Conservation (phyloP, 1,139 yeast genomes). For the Suhomyces yuchorum region DNA sequence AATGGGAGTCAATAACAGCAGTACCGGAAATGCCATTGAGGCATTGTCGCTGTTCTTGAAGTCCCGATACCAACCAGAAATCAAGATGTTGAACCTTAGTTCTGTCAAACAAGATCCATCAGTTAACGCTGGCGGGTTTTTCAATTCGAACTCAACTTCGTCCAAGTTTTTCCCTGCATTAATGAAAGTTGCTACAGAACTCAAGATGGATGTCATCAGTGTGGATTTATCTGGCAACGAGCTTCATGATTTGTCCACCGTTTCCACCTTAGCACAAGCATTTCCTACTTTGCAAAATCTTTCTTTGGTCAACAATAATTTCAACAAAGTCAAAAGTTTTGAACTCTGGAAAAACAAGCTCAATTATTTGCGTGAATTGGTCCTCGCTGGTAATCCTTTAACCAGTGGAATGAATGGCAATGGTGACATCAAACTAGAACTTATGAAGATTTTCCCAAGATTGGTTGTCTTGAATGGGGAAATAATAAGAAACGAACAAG, state of each 20-base stretch:
- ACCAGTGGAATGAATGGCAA: slow-evolving; percentile 25
- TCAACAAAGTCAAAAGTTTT: slow-evolving; percentile 58
- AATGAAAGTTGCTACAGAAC: slow-evolving; percentile 74
- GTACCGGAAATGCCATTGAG: slow-evolving; percentile 52
- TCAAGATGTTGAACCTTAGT: slow-evolving; percentile 71
- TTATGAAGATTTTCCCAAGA: slow-evolving; percentile 74
- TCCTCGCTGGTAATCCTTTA: slow-evolving; percentile 79
- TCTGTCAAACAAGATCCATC: slow-evolving; percentile 66
- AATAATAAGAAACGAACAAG: slow-evolving; percentile 70
- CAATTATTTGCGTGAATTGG: slow-evolving; percentile 69
- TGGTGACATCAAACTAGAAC: slow-evolving; percentile 47
- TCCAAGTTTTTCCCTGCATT: slow-evolving; percentile 90
- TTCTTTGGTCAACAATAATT: slow-evolving; percentile 74
- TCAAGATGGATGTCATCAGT: slow-evolving; percentile 61
- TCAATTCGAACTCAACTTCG: slow-evolving; percentile 57
- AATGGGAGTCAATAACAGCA: slow-evolving; percentile 17
- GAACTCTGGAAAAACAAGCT: slow-evolving; percentile 83
- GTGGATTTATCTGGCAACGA: slow-evolving; percentile 76
- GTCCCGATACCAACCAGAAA: slow-evolving; percentile 65
- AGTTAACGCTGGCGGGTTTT: slow-evolving; percentile 64
- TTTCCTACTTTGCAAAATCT: slow-evolving; percentile 78
- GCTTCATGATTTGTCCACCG: slow-evolving; percentile 59
- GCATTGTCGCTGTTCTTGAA: slow-evolving; percentile 62
- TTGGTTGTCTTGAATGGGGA: slow-evolving; percentile 79
- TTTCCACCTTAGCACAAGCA: slow-evolving; percentile 68